These are phyloP conservation scores for Albatrellus ellisii DNA, from an alignment of 768 basidiomycete species.

Conservation along the genomic window DNA sequence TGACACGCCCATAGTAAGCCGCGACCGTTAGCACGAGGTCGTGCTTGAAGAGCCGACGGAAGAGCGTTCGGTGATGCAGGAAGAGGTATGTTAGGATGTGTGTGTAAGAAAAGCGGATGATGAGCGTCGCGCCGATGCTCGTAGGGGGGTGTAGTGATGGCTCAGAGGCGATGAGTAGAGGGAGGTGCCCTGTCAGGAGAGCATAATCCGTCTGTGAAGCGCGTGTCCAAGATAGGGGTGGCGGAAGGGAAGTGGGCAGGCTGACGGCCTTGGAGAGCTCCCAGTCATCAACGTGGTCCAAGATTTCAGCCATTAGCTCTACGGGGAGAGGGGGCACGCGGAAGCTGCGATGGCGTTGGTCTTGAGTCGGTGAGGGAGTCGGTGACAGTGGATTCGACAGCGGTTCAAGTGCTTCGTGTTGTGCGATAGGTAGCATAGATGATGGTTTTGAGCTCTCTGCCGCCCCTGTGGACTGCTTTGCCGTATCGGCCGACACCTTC, in stretches of 20 bases:
- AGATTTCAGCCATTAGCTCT: slow-evolving; percentile 63
- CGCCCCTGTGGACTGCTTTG: neutral
- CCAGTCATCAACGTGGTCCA: slow-evolving; percentile 77
- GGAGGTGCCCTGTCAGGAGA: slow-evolving; percentile 52
- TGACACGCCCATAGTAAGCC: slow-evolving; percentile 56
- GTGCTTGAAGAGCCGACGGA: slow-evolving; percentile 48
- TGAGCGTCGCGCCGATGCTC: slow-evolving; percentile 49
- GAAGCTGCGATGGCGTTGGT: neutral
- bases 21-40: slow-evolving; percentile 70
- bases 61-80: slow-evolving; percentile 48
- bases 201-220: slow-evolving; percentile 60
- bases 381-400: slow-evolving; percentile 15
- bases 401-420: neutral
- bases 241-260: slow-evolving; percentile 52
- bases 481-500: too few species aligned
- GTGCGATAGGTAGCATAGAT: neutral
- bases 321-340: slow-evolving; percentile 55
- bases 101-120: slow-evolving; percentile 64
- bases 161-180: slow-evolving; percentile 45
- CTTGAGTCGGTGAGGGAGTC: too few species aligned
- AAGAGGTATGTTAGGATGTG: slow-evolving; percentile 66
- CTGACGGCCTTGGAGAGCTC: slow-evolving; percentile 69
- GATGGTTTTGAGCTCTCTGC: neutral
- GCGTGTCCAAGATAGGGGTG: slow-evolving; percentile 57
- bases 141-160: slow-evolving; percentile 48